Conservation (phyloP, 257 asterid genomes). For the Orobanche coerulescens region DNA sequence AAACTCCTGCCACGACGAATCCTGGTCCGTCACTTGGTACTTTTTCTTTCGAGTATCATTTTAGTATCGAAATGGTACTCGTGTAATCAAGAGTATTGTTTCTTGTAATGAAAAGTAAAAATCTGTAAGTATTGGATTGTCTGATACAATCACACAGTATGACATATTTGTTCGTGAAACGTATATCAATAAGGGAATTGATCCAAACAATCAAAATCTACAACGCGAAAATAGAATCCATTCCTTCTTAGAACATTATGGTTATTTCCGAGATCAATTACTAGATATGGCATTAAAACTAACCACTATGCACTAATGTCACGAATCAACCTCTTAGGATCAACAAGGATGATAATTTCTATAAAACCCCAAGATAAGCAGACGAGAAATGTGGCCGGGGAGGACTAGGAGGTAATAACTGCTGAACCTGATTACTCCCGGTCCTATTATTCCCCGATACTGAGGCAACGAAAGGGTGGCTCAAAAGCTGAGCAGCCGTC, state of each 20-base stretch:
- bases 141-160: too few relatives aligned
- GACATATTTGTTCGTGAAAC: too few relatives aligned
- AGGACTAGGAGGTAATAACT: slow-evolving; percentile 58
- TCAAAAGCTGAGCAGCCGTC: slow-evolving; percentile 47
- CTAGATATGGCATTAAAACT: neutral
- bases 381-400: slow-evolving; percentile 57
- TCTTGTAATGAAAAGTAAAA: too few relatives aligned
- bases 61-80: too few relatives aligned
- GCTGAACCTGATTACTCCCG: slow-evolving; percentile 39
- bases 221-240: neutral
- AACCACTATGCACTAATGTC: neutral
- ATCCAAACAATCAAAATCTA: neutral
- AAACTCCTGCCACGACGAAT: too few relatives aligned
- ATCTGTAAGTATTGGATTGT: too few relatives aligned
- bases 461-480: slow-evolving; percentile 43
- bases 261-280: neutral
- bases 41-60: too few relatives aligned
- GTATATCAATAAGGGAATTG: neutral
- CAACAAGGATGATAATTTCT: slow-evolving; percentile 13
- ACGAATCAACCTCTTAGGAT: slow-evolving; percentile 18
- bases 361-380: slow-evolving; percentile 17
- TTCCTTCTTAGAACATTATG: neutral
- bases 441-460: slow-evolving; percentile 27
- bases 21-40: too few relatives aligned
- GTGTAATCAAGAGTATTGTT: too few relatives aligned